Percentiles rank a stretch among this genome's conserved stretches.
phyloP scores from a whole-genome alignment of 805 yeast genomes.

The Candida tammaniensis region DNA sequence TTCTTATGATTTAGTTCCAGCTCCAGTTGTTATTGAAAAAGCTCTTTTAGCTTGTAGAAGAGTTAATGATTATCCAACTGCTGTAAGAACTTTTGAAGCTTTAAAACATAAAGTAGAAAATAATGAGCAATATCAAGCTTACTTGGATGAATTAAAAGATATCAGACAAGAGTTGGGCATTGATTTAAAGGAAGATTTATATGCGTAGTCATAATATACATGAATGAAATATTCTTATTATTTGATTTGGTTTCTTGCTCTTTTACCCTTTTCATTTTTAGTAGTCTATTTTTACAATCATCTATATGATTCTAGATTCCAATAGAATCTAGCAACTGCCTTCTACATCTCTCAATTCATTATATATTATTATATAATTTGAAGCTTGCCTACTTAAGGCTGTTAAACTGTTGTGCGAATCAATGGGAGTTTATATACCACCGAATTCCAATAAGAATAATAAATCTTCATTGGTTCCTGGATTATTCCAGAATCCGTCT shows the following conservation, averaged over 20 bases:
- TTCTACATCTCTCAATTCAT: no score
- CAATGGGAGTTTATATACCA: slow-evolving; percentile 36
- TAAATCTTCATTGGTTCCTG: not conserved
- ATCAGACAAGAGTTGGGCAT: slow-evolving; percentile 90
- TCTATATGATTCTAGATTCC: no score
- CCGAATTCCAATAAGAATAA: slow-evolving; percentile 22
- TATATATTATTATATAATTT: no score
- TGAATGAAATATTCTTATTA: no score
- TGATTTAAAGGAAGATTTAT: slow-evolving; percentile 89
- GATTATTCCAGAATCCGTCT: slow-evolving; percentile 39
- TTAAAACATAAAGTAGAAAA: slow-evolving; percentile 94
- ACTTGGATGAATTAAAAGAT: slow-evolving; percentile 90
- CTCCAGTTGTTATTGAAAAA: slow-evolving; percentile 92
- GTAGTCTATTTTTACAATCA: no score
- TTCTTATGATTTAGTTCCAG: slow-evolving; percentile 97
- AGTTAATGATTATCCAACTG: slow-evolving; percentile 98
- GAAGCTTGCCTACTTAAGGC: no score
- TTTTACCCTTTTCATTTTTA: no score
- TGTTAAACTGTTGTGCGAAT: no score
- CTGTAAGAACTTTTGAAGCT: slow-evolving; percentile 97
- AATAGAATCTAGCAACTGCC: no score
- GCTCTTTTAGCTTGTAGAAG: slow-evolving; percentile 98
- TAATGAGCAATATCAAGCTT: slow-evolving; percentile 90
- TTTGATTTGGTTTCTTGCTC: no score
- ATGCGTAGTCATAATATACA: no score